Conservation (phyloP, 495 filamentous ascomycete species). For the Pyrenula massariospora region DNA sequence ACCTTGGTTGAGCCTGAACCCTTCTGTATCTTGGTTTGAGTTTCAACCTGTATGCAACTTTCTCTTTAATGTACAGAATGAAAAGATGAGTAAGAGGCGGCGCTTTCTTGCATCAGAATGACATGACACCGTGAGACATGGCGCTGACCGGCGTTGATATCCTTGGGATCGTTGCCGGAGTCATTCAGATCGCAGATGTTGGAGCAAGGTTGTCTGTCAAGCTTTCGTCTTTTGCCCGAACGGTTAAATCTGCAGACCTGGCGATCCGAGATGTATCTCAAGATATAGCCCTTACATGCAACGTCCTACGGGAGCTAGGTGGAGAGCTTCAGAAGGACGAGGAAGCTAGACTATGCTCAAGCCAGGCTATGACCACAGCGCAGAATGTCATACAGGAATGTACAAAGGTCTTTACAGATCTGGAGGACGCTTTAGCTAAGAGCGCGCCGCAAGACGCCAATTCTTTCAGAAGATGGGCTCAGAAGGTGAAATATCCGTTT, state of each 20-base stretch:
- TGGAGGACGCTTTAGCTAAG: slow-evolving; percentile 12
- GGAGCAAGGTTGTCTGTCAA: slow-evolving; percentile 21
- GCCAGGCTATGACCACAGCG: slow-evolving; percentile 13
- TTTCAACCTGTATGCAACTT: too few relatives aligned
- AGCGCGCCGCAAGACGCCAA: not conserved
- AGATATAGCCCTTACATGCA: slow-evolving; percentile 23
- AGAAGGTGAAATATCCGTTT: slow-evolving; percentile 11
- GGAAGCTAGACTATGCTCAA: slow-evolving; percentile 11
- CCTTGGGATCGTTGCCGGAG: slow-evolving; percentile 18
- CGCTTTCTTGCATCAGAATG: too few relatives aligned
- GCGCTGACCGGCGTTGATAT: slow-evolving; percentile 13
- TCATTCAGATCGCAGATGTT: slow-evolving; percentile 24
- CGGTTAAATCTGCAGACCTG: slow-evolving; percentile 17
- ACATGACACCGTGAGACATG: not conserved
- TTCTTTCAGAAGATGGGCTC: slow-evolving; percentile 1
- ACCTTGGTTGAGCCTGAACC: too few relatives aligned
- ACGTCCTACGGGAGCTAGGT: slow-evolving; percentile 20
- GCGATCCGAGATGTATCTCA: slow-evolving; percentile 19
- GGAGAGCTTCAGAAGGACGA: slow-evolving; percentile 14
- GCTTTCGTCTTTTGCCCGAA: slow-evolving; percentile 23
- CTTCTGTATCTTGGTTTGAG: too few relatives aligned
- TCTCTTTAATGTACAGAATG: too few relatives aligned
- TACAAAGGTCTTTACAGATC: slow-evolving; percentile 14
- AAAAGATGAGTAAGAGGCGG: too few relatives aligned
- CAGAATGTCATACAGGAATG: slow-evolving; percentile 14